phyloP scores from a whole-genome alignment of 495 filamentous ascomycete genomes.

The Hypoxylon trugodes region DNA sequence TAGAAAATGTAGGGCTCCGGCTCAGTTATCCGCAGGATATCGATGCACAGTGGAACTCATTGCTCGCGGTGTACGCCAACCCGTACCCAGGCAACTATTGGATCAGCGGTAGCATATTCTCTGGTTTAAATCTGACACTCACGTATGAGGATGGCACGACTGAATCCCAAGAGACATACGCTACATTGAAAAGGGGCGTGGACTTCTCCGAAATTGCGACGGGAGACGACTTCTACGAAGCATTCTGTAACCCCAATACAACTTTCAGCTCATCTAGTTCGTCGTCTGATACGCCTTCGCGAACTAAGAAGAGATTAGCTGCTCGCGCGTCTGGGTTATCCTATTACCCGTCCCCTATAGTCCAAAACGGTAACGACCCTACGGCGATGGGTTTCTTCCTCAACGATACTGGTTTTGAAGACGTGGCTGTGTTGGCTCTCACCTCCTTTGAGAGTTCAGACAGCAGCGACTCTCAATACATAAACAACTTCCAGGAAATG shows the following conservation, averaged over 20 bases:
- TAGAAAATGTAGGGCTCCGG: slow-evolving; percentile 29
- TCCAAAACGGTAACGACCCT: slow-evolving; percentile 4
- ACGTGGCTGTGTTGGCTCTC: slow-evolving; percentile 49
- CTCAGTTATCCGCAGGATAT: slow-evolving; percentile 42
- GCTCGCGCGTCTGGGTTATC: not conserved
- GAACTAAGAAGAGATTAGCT: not conserved
- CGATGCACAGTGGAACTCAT: slow-evolving; percentile 47
- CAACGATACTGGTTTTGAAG: slow-evolving; percentile 51
- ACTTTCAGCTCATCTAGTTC: not conserved
- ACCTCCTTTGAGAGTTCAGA: slow-evolving; percentile 38
- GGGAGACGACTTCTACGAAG: slow-evolving; percentile 34
- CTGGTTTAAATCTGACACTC: slow-evolving; percentile 35
- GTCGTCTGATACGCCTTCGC: not conserved
- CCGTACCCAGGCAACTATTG: slow-evolving; percentile 13
- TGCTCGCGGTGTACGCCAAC: not conserved
- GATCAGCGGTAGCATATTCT: slow-evolving; percentile 17
- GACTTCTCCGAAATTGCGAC: slow-evolving; percentile 29
- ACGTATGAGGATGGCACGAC: slow-evolving; percentile 24
- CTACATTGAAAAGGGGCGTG: not conserved
- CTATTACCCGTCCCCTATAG: slow-evolving; percentile 7
- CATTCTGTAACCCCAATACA: slow-evolving; percentile 40
- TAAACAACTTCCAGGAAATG: slow-evolving; percentile 49
- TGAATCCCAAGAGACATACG: slow-evolving; percentile 3
- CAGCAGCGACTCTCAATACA: slow-evolving; percentile 31
- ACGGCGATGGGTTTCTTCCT: slow-evolving; percentile 49